These are phyloP conservation scores for Eruca vesicaria DNA, from an alignment of 441 rosid species.

Conservation along the genomic window DNA sequence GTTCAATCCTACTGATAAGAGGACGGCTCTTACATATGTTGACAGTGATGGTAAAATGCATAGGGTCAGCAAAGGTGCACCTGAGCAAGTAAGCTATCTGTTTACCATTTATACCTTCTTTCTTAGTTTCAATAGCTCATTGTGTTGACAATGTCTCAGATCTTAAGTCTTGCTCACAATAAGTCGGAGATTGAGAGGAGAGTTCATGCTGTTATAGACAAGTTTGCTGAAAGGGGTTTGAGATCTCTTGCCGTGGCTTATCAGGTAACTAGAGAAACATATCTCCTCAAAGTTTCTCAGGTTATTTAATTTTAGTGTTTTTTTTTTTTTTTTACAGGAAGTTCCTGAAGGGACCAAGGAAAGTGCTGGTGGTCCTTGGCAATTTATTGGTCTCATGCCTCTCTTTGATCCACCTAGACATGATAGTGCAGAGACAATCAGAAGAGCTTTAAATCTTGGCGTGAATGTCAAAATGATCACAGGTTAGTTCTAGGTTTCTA, in stretches of 20 bases:
- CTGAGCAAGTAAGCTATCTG: slow-evolving; percentile 72
- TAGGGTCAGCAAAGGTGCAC: slow-evolving; percentile 98
- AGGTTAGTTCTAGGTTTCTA: slow-evolving; percentile 42
- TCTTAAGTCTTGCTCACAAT: slow-evolving; percentile 82
- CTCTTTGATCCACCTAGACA: slow-evolving; percentile 99
- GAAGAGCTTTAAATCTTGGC: slow-evolving; percentile 92
- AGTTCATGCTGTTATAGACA: slow-evolving; percentile 90
- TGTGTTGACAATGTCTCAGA: slow-evolving; percentile 40
- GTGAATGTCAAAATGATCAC: slow-evolving; percentile 98
- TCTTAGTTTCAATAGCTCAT: slow-evolving; percentile 7
- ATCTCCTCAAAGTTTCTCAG: background rate
- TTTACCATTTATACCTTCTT: background rate
- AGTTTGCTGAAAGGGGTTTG: slow-evolving; percentile 92
- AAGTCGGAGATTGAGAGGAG: slow-evolving; percentile 79
- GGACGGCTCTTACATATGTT: slow-evolving; percentile 86
- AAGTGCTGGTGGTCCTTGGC: slow-evolving; percentile 93
- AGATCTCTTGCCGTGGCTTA: slow-evolving; percentile 95
- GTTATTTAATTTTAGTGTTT: background rate
- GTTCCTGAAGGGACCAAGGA: slow-evolving; percentile 89
- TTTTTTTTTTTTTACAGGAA: slow-evolving; percentile 44
- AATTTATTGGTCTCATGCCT: slow-evolving; percentile 91
- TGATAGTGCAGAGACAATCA: slow-evolving; percentile 94
- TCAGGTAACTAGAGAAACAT: slow-evolving; percentile 51
- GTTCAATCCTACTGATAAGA: slow-evolving; percentile 93
- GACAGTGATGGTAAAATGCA: slow-evolving; percentile 84